These are phyloP conservation scores for Cladosporium sphaerospermum DNA, from an alignment of 2,329 filamentous ascomycete genomes.

Conservation along the genomic window DNA sequence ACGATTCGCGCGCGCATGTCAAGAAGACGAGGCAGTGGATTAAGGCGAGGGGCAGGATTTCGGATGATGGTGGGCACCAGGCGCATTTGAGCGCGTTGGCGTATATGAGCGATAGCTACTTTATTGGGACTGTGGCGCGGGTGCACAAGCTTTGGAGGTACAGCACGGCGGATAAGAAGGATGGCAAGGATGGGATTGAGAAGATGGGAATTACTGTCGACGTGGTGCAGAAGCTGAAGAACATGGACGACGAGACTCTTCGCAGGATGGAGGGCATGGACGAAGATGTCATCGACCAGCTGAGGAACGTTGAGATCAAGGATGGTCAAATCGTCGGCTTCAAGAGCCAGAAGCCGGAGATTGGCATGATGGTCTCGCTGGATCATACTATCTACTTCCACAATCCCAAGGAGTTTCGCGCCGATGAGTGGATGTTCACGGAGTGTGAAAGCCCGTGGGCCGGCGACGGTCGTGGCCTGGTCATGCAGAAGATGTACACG, in stretches of 20 bases:
- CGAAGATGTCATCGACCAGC: slow-evolving; percentile 48
- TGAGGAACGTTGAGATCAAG: slow-evolving; percentile 36
- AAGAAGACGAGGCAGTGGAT: slow-evolving; percentile 66
- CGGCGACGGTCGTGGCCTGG: slow-evolving; percentile 69
- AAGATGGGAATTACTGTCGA: slow-evolving; percentile 32
- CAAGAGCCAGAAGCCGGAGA: slow-evolving; percentile 47
- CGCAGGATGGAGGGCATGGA: slow-evolving; percentile 39
- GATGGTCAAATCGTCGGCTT: slow-evolving; percentile 39
- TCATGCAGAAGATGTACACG: slow-evolving; percentile 67
- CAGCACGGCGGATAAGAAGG: slow-evolving; percentile 32
- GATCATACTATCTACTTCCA: slow-evolving; percentile 62
- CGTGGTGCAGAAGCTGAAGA: slow-evolving; percentile 39
- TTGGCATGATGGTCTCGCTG: slow-evolving; percentile 81
- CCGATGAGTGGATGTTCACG: slow-evolving; percentile 67
- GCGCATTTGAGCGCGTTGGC: slow-evolving; percentile 83
- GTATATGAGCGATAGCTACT: slow-evolving; percentile 89
- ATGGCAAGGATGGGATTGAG: slow-evolving; percentile 15
- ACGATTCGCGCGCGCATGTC: slow-evolving; percentile 51
- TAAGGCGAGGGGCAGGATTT: slow-evolving; percentile 67
- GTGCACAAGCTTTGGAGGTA: slow-evolving; percentile 77
- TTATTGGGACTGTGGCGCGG: slow-evolving; percentile 80
- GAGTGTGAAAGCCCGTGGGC: slow-evolving; percentile 79
- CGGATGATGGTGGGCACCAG: slow-evolving; percentile 63
- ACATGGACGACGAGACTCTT: slow-evolving; percentile 39
- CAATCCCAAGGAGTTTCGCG: slow-evolving; percentile 42